These are phyloP conservation scores for Cladosporium sp. DNA, from an alignment of 2,329 filamentous ascomycete genomes.

Conservation along the genomic window DNA sequence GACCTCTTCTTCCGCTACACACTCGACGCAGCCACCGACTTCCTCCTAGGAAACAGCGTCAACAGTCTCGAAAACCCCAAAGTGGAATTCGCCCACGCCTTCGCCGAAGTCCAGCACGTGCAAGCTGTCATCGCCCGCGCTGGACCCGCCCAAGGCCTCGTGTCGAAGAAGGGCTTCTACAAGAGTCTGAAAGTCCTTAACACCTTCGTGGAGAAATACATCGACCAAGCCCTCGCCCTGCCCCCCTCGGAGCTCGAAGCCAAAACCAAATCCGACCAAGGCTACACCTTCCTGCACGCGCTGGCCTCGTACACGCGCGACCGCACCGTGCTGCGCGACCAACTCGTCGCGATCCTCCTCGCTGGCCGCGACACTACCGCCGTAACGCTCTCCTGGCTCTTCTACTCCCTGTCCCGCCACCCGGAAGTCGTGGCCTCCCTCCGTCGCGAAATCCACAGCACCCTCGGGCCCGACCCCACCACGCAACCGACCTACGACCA, in stretches of 20 bases:
- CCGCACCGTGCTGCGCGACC: slow-evolving; percentile 69
- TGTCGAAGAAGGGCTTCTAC: slow-evolving; percentile 64
- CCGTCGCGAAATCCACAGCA: slow-evolving; percentile 65
- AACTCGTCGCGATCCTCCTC: slow-evolving; percentile 76
- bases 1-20: slow-evolving; percentile 82
- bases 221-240: slow-evolving; percentile 67
- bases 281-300: slow-evolving; percentile 83
- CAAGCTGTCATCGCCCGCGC: slow-evolving; percentile 65
- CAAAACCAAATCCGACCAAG: slow-evolving; percentile 66
- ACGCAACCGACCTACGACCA: slow-evolving; percentile 66
- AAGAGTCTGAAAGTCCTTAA: slow-evolving; percentile 65
- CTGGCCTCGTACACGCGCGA: slow-evolving; percentile 74
- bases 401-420: slow-evolving; percentile 75
- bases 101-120: slow-evolving; percentile 71
- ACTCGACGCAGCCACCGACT: slow-evolving; percentile 81
- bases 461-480: slow-evolving; percentile 55
- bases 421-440: slow-evolving; percentile 65
- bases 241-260: slow-evolving; percentile 67
- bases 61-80: slow-evolving; percentile 54
- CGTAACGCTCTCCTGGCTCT: slow-evolving; percentile 70
- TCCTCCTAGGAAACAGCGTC: slow-evolving; percentile 74
- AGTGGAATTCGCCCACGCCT: slow-evolving; percentile 73
- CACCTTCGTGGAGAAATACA: slow-evolving; percentile 71
- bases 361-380: slow-evolving; percentile 88
- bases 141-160: slow-evolving; percentile 57